Evolutionary conservation across 2,329 filamentous ascomycete genomes (phyloP).

Genomic region (Cladosporium sp.): DNA sequence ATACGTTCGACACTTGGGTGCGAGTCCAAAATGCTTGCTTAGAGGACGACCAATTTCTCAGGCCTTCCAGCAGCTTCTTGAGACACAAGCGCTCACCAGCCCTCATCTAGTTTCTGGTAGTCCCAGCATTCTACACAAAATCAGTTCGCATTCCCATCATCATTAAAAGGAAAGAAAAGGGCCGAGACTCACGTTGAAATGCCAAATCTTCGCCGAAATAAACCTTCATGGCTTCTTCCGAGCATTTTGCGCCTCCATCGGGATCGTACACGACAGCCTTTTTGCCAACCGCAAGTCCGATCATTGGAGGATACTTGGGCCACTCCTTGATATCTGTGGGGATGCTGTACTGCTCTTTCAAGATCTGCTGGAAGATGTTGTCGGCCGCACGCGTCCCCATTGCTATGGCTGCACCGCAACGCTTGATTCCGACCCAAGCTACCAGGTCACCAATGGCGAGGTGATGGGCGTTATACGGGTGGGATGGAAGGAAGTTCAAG

Average conservation of each 20-base stretch:
- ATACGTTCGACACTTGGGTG: too few relatives aligned
- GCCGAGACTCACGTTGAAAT: background rate
- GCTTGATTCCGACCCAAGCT: conserved; percentile 74
- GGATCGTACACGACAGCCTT: conserved; percentile 62
- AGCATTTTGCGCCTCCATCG: conserved; percentile 53
- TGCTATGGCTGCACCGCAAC: conserved; percentile 71
- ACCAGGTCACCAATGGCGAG: conserved; percentile 68
- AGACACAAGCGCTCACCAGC: background rate
- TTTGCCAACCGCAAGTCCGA: conserved; percentile 67
- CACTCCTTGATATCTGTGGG: conserved; percentile 31
- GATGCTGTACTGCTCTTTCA: conserved; percentile 33
- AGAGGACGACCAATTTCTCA: too few relatives aligned
- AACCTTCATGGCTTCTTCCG: conserved; percentile 58
- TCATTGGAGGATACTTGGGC: conserved; percentile 56
- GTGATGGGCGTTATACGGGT: conserved; percentile 58
- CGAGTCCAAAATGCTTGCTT: too few relatives aligned
- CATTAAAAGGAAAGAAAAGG: background rate
- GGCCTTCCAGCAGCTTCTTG: too few relatives aligned
- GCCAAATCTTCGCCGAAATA: conserved; percentile 67
- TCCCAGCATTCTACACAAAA: conserved; percentile 4
- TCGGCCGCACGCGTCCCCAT: conserved; percentile 63
- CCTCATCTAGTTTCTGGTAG: conserved; percentile 10
- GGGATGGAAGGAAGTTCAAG: conserved; percentile 50
- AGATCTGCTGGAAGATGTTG: conserved; percentile 64
- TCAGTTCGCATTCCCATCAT: background rate